These are phyloP conservation scores for Penicillium sp. DNA, from an alignment of 2,329 filamentous ascomycete species.

Conservation along the genomic window DNA sequence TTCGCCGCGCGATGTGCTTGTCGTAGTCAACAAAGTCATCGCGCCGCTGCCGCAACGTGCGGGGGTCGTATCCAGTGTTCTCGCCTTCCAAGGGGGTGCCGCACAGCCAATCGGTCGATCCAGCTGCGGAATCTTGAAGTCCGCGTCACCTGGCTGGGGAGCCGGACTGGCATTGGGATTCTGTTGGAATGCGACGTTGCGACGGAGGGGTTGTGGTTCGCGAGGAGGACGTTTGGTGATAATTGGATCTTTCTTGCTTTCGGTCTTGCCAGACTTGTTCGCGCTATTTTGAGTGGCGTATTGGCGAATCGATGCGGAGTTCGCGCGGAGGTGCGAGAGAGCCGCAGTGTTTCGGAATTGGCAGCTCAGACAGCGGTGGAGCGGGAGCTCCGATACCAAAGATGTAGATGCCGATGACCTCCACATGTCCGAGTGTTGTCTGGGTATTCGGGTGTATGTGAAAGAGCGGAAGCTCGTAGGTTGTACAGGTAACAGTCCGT, in stretches of 20 bases:
- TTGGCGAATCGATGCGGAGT: slow-evolving; percentile 23
- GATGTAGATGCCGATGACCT: slow-evolving; percentile 21
- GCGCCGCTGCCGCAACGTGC: slow-evolving; percentile 62
- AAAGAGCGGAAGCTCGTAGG: neutral
- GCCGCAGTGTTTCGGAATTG: slow-evolving; percentile 29
- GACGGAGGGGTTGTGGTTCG: slow-evolving; percentile 7
- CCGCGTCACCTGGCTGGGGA: slow-evolving; percentile 32
- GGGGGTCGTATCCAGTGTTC: slow-evolving; percentile 70
- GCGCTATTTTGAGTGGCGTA: slow-evolving; percentile 25
- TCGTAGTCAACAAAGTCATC: slow-evolving; percentile 81
- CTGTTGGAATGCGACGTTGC: slow-evolving; percentile 27
- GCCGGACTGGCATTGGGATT: slow-evolving; percentile 22
- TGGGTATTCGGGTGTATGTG: neutral
- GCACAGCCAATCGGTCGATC: slow-evolving; percentile 76
- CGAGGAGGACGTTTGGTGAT: slow-evolving; percentile 2
- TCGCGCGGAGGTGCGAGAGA: slow-evolving; percentile 17
- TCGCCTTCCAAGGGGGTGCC: slow-evolving; percentile 69
- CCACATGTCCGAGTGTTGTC: slow-evolving; percentile 36
- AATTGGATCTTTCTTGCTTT: slow-evolving; percentile 8
- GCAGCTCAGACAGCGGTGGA: slow-evolving; percentile 34
- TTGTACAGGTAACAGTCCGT: neutral
- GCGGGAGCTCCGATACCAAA: slow-evolving; percentile 20
- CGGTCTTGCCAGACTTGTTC: slow-evolving; percentile 2
- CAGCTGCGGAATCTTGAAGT: slow-evolving; percentile 51
- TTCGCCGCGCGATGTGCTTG: slow-evolving; percentile 70